These are phyloP conservation scores for Huntiella moniliformis DNA, from an alignment of 2,329 filamentous ascomycete genomes.

Conservation along the genomic window DNA sequence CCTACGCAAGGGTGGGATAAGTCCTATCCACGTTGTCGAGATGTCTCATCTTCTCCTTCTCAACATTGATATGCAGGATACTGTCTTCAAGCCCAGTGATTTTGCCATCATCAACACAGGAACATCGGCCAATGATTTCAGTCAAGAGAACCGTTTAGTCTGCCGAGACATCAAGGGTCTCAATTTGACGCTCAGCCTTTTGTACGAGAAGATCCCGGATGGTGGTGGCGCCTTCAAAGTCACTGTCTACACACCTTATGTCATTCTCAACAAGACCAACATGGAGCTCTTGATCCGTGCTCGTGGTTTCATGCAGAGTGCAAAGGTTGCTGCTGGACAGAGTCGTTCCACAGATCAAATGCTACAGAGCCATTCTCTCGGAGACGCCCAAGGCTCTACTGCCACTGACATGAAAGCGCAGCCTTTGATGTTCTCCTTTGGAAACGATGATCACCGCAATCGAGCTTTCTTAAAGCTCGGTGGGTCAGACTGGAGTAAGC, in stretches of 20 bases:
- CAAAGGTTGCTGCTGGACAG: conserved; percentile 69
- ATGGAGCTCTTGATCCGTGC: conserved; percentile 72
- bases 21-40: conserved; percentile 92
- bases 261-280: conserved; percentile 88
- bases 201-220: conserved; percentile 79
- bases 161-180: conserved; percentile 75
- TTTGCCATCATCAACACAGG: conserved; percentile 94
- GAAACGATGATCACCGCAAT: conserved; percentile 76
- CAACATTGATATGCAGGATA: conserved; percentile 94
- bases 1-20: conserved; percentile 84
- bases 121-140: conserved; percentile 61
- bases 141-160: conserved; percentile 57
- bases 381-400: neutral
- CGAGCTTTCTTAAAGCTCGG: conserved; percentile 73
- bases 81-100: conserved; percentile 81
- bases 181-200: conserved; percentile 61
- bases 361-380: neutral
- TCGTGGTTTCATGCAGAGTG: conserved; percentile 72
- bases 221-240: conserved; percentile 93
- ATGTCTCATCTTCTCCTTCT: conserved; percentile 81
- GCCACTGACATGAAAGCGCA: conserved; percentile 27
- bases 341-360: conserved; percentile 20
- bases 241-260: conserved; percentile 84
- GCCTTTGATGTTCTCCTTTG: conserved; percentile 93
- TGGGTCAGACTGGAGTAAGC: conserved; percentile 88